Evolutionary conservation across 768 basidiomycete genomes (phyloP), one percentile per base, ranked within the genome.

Genomic region (Omphalotus guepiniiformis): DNA sequence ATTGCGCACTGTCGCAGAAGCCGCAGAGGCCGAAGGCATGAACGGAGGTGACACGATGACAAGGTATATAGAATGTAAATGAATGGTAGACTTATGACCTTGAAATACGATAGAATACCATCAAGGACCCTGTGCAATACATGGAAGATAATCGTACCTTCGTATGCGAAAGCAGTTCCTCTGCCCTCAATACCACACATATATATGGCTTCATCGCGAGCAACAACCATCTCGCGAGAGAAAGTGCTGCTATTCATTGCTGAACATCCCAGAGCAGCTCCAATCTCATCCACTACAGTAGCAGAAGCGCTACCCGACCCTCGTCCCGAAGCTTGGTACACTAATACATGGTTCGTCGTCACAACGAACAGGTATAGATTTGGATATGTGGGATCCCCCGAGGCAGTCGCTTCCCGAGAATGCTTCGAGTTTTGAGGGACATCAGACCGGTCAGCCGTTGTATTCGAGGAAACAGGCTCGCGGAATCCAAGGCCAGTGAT

Each of bases 401-500:
- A 32, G n/a, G n/a, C n/a, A 11, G 46, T 47, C 4, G 38, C 29
- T 18, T 47, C 46, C 22, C 46, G 38, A 7, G 36, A 39, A 15
- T 47, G 46, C 16, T 21, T 39, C 30, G 30, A 32, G n/a, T 32
- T 32, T 9, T n/a, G 30, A n/a, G n/a, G n/a, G n/a, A n/a, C n/a
- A 8, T 23, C 23, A 27, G 44, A 21, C 13, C 23, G 16, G 19
- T 46, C 44, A 49, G 9, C 46, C 28, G 50, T 52, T 12, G 62
- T 23, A 21, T 29, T 30, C 18, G 12, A 29, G 18, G 38, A 29
- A 29, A 28, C 64, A 1, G 84, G 74, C 59, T 90, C 85, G 16
- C 80, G 77, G 68, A 98, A 95, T 0, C 91, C 93, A 2, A 98
- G 78, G 3, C 89, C 93, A 0, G 95, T 97, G 47, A 98, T 84